Evolutionary conservation across 208 protist genomes (phyloP), one percentile per base, ranked within the genome.

Genomic region (Leishmania gerbilli): DNA sequence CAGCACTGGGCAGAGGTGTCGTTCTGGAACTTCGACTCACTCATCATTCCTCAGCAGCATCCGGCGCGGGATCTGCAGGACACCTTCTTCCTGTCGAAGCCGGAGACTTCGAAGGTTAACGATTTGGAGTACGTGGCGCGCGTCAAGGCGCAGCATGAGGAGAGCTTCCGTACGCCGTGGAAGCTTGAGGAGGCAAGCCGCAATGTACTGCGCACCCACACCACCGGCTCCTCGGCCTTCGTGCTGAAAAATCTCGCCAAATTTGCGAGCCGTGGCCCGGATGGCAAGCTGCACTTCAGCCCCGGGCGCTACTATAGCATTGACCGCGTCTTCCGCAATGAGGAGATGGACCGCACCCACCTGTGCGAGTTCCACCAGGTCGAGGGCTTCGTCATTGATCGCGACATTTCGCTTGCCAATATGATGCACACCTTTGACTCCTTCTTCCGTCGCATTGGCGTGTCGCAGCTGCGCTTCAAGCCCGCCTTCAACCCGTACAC

Each of bases 11-110:
- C 99, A 42, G 99, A 99, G 91, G 97, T 90, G 65, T 99, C 98
- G 37, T 99, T 99, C 93, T 99, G 99, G 99, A 99, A 99, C 95
- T 99, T 99, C 88, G 99, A 99, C 91, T 91, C 99, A 11, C 97
- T 99, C 65, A 99, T 99, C 87, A 99, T 99, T 90, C 99, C 99
- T 47, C 99, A 99, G 93, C 96, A 99, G 87, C 99, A 99, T 92
- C 99, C 99, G 19, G 99, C 99, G 11, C 93, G 99, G 74, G 99
- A 99, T 84, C 85, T 95, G 56, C 99, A 99, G 77, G 99, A 99
- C 90, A 99, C 99, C 9, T 99, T 99, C 93, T 99, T 99, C 90
- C 84, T 99, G 5, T 93, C 94, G 19, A 95, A 99, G 89, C 97
- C 97, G 34, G 90, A 81, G 58, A 82, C 76, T 24, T 83, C 84